Evolutionary conservation across 208 protist species (phyloP).

Genomic region (Trypanosoma cruzi): DNA sequence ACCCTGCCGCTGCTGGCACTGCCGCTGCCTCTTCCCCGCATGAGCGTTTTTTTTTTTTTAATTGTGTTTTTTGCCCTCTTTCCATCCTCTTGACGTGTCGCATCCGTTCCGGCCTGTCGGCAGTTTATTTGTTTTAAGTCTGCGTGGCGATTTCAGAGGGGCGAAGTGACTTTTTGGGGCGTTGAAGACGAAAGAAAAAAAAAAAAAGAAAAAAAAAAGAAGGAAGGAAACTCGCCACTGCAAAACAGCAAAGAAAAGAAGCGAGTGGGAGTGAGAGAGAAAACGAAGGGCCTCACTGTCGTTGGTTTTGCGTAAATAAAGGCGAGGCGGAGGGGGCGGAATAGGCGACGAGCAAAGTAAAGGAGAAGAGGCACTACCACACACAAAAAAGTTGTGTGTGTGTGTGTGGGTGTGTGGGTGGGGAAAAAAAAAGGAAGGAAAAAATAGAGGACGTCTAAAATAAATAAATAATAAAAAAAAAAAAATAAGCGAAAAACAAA

Average conservation of each 20-base stretch:
- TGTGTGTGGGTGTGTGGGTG: too few relatives aligned
- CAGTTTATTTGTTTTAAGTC: background rate
- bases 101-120: background rate
- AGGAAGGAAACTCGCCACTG: background rate
- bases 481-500: constrained; percentile 4
- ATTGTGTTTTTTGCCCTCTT: background rate
- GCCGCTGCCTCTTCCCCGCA: background rate
- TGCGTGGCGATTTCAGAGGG: background rate
- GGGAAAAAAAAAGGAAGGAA: background rate
- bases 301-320: background rate
- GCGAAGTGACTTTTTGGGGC: background rate
- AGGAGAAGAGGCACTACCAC: constrained; percentile 7
- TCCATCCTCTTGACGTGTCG: background rate
- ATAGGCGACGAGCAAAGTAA: background rate
- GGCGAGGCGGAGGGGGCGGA: background rate
- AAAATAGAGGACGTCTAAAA: too few relatives aligned
- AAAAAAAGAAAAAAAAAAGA: background rate
- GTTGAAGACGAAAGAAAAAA: background rate
- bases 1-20: background rate
- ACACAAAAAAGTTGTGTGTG: too few relatives aligned
- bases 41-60: background rate
- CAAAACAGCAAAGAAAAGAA: background rate
- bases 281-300: background rate
- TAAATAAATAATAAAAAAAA: too few relatives aligned
- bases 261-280: too few relatives aligned